These are phyloP conservation scores for Leishmania aethiopica DNA, from an alignment of 208 protist genomes.

Conservation along the genomic window DNA sequence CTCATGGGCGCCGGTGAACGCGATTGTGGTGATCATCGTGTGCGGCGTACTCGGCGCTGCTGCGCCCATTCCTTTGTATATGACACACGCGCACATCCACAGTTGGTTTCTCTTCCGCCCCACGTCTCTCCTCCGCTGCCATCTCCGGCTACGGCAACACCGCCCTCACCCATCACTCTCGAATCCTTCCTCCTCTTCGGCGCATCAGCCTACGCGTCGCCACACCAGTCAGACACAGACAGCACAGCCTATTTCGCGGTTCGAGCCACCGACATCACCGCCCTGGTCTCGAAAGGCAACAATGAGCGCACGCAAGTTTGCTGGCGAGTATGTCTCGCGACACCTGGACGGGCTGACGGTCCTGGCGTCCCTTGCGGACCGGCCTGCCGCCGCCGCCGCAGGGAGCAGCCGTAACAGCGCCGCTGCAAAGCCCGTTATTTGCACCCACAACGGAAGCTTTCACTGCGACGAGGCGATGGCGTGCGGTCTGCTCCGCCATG, in stretches of 20 bases:
- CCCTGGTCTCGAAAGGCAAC: neutral
- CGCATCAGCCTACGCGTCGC: neutral
- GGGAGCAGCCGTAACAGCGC: neutral
- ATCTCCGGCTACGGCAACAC: neutral
- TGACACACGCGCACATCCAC: neutral
- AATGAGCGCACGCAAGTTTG: slow-evolving; percentile 48
- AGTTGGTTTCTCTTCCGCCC: neutral
- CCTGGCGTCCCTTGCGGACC: slow-evolving; percentile 34
- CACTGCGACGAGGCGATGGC: slow-evolving; percentile 97
- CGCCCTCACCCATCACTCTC: neutral
- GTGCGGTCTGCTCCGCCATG: slow-evolving; percentile 87
- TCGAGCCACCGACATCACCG: neutral
- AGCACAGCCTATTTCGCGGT: neutral
- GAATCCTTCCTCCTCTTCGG: no score
- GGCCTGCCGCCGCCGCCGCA: slow-evolving; percentile 10
- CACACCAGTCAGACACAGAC: slow-evolving; percentile 7
- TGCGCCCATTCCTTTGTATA: neutral
- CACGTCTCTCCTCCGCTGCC: neutral
- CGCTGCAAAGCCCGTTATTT: slow-evolving; percentile 61
- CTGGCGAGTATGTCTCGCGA: slow-evolving; percentile 62
- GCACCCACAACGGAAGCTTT: slow-evolving; percentile 94
- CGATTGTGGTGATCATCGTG: neutral
- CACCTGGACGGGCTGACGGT: slow-evolving; percentile 64
- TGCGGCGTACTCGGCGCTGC: neutral
- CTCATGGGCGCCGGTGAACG: neutral